Percentiles rank a stretch among this genome's conserved stretches.
Evolutionary conservation across 177 flowering plant genomes (phyloP).

Genomic region (Vitis hybrid): DNA sequence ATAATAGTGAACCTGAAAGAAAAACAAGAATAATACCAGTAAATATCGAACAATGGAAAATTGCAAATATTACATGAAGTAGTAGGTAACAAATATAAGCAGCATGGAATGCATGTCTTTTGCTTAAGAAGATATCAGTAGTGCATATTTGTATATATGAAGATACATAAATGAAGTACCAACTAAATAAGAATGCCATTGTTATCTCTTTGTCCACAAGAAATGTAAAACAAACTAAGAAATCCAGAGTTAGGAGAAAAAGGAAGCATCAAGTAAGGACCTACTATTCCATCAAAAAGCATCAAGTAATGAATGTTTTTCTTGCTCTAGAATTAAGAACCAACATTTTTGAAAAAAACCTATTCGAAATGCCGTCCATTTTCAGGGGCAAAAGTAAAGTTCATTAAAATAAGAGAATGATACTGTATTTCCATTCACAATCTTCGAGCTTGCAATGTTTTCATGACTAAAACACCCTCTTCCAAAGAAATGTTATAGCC

Average conservation of each 20-base stretch:
- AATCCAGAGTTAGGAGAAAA: not conserved
- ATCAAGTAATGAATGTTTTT: too few relatives aligned
- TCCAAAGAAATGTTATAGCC: too few relatives aligned
- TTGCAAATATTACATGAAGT: not conserved
- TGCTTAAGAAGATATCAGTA: not conserved
- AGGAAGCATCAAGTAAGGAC: not conserved
- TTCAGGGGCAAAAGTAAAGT: not conserved
- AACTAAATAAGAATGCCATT: not conserved
- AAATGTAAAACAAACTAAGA: too few relatives aligned
- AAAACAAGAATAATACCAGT: not conserved
- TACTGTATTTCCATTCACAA: not conserved
- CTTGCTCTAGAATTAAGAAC: too few relatives aligned
- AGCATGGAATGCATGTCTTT: not conserved
- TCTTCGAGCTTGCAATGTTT: not conserved
- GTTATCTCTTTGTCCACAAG: too few relatives aligned
- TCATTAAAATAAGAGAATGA: not conserved
- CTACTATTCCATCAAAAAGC: too few relatives aligned
- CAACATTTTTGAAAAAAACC: too few relatives aligned
- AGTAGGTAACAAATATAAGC: not conserved
- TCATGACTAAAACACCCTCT: not conserved
- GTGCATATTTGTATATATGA: not conserved
- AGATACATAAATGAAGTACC: not conserved
- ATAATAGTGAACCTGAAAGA: constrained; percentile 71
- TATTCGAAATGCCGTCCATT: not conserved
- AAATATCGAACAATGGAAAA: not conserved